These are phyloP conservation scores for Pouteria glomerata DNA, from an alignment of 148 eudicot genomes.

Conservation along the genomic window DNA sequence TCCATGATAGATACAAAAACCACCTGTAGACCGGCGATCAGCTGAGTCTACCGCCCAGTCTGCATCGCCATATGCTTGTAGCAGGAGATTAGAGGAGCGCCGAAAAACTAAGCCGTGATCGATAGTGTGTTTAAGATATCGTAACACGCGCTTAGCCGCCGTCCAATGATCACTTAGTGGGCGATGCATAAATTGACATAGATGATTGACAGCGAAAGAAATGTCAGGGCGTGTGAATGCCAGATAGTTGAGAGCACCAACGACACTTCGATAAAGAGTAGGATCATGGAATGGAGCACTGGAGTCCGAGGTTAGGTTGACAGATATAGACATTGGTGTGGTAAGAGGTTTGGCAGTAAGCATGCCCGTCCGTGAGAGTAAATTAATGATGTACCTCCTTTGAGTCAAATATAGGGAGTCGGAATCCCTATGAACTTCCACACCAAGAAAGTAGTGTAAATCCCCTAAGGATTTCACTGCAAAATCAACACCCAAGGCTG, in stretches of 20 bases:
- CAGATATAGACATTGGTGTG: neutral
- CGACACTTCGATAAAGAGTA: neutral
- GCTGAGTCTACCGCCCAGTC: neutral
- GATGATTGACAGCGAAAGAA: neutral
- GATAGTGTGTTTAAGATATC: neutral
- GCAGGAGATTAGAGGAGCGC: neutral
- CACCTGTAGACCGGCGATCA: neutral
- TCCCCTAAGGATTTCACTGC: neutral
- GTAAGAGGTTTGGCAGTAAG: neutral
- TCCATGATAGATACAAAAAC: neutral
- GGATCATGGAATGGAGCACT: neutral
- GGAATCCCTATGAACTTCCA: neutral
- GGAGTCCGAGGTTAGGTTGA: neutral
- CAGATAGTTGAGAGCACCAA: constrained; percentile 6
- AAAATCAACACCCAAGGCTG: too few species aligned
- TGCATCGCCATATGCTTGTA: neutral
- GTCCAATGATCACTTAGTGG: neutral
- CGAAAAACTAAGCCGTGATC: neutral
- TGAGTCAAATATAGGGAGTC: neutral
- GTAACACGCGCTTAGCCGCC: neutral
- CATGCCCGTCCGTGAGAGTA: neutral
- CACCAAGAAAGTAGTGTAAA: constrained; percentile 1
- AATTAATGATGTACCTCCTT: neutral
- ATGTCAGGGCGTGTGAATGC: constrained; percentile 9
- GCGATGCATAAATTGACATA: constrained; percentile 4